Evolutionary conservation across 345 rosid genomes (phyloP), one percentile per base, ranked within the genome.

Genomic region (Diplotaxis tenuifolia): DNA sequence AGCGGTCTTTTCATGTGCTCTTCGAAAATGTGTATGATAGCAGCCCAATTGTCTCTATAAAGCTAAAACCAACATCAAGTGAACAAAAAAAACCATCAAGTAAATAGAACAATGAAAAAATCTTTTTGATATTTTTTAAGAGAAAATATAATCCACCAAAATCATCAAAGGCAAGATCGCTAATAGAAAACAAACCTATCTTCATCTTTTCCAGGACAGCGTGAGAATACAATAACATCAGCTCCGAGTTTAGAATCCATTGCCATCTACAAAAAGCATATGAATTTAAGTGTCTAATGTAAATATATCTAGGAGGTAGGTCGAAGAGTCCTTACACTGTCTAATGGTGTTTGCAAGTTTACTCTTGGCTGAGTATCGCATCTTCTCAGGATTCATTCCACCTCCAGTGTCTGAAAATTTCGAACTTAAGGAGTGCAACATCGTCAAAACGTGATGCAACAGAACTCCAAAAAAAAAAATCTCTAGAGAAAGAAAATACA

Each of bases 351-450:
- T n/a, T n/a, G n/a, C n/a, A n/a, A n/a, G n/a, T n/a, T n/a, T n/a
- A n/a, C n/a, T n/a, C n/a, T n/a, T n/a, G n/a, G n/a, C n/a, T 92
- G 92, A n/a, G n/a, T n/a, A n/a, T n/a, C n/a, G n/a, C n/a, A n/a
- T n/a, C n/a, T n/a, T n/a, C n/a, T 67, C 98, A n/a, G 98, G 94
- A 85, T 82, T 85, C 98, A 94, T 94, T 32, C 98, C 98, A 19
- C 98, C 96, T 25, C 97, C 98, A 69, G 89, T 76, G 62, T 94
- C 98, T 94, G 72, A 79, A 89, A 32, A 40, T 75, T 54, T 12
- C 18, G 23, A 14, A 23, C 31, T 12, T 9, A 52, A 50, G 16
- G 16, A 32, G 10, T 18, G 54, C 23, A 52, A 65, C 38, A 71
- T 62, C 52, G 2, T 61, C 49, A 65, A 31, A 4, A 31, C 14